Evolutionary conservation across 192 early-diverging fungal species (phyloP), one percentile per base, ranked within the genome.

Genomic region (Coemansia sp.): DNA sequence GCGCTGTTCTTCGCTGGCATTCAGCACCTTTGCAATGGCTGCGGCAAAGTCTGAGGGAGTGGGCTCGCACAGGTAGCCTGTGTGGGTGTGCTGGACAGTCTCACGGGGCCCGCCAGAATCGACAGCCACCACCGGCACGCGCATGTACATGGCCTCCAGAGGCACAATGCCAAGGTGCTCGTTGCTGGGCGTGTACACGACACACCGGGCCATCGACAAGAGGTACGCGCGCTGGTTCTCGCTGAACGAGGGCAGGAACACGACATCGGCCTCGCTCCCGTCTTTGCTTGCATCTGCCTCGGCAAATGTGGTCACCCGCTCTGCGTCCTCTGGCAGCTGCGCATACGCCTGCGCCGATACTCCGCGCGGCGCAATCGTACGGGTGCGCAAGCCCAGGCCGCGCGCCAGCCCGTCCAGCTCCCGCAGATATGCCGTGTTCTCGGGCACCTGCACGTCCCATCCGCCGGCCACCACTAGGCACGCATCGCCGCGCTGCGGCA

Each of bases 141-240:
- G 58, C 43, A 81, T 80, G 62, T 91, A 92, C 94, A 98, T 95
- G 38, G 89, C 89, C 56, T 98, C 94, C 0, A 98, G 79, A 2
- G 94, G 94, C n/a, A 91, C 90, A 39, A 98, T 98, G 0, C 94
- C 94, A 55, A 98, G 89, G 56, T 98, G 94, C 61, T 98, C 94
- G 64, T 90, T 82, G 9, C 80, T 79, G 11, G 94, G 94, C 22
- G 94, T 98, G 65, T 98, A 98, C 1, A 95, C 51, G 6, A 94
- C 67, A 5, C 82, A 78, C 9, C 54, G 34, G 7, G 91, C 75
- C 0, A 51, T 46, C 1, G 78, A 60, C 10, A 98, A 65, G 18
- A 98, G 63, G 40, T 62, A 83, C 1, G 83, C 75, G 20, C 90
- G 82, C 64, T 93, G 87, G 17, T 76, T 67, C 47, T 92, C 88